phyloP scores from a whole-genome alignment of 2,329 filamentous ascomycete species.

The Colletotrichum acutatum region DNA sequence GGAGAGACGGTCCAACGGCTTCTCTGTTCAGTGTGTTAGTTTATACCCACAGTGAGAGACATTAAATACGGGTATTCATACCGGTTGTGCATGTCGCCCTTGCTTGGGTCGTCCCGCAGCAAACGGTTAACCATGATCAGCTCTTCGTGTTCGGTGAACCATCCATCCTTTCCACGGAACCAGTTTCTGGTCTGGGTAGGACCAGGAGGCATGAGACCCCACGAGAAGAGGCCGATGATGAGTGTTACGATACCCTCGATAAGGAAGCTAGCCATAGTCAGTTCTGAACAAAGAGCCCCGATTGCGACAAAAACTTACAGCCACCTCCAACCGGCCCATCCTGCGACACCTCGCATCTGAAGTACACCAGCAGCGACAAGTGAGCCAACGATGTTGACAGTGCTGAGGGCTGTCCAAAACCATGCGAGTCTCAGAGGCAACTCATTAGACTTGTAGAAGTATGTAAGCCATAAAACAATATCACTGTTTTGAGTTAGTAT shows the following conservation, averaged over 20 bases:
- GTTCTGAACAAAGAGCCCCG: background rate
- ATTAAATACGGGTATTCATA: conserved; percentile 12
- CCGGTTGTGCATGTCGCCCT: conserved; percentile 71
- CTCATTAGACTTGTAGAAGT: conserved; percentile 47
- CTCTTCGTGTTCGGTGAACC: conserved; percentile 71
- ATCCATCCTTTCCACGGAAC: conserved; percentile 68
- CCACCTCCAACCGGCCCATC: conserved; percentile 55
- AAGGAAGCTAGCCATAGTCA: conserved; percentile 50
- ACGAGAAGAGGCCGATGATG: conserved; percentile 55
- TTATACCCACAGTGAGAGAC: background rate
- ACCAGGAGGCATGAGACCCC: conserved; percentile 57
- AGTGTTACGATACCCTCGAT: conserved; percentile 60
- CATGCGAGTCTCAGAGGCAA: conserved; percentile 43
- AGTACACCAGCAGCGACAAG: conserved; percentile 56
- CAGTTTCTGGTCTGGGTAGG: conserved; percentile 63
- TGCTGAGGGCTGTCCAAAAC: conserved; percentile 44
- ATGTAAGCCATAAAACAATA: conserved; percentile 45
- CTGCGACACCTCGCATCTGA: conserved; percentile 48
- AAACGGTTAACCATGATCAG: conserved; percentile 71
- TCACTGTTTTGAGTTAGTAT: conserved; percentile 36
- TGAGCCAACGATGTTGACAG: conserved; percentile 50
- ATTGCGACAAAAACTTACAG: conserved; percentile 40
- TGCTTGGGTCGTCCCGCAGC: conserved; percentile 69
- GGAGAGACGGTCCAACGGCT: conserved; percentile 54
- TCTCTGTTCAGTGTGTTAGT: conserved; percentile 41